These are phyloP conservation scores for Aspergillus glaucus DNA, from an alignment of 2,329 filamentous ascomycete species.

Conservation along the genomic window DNA sequence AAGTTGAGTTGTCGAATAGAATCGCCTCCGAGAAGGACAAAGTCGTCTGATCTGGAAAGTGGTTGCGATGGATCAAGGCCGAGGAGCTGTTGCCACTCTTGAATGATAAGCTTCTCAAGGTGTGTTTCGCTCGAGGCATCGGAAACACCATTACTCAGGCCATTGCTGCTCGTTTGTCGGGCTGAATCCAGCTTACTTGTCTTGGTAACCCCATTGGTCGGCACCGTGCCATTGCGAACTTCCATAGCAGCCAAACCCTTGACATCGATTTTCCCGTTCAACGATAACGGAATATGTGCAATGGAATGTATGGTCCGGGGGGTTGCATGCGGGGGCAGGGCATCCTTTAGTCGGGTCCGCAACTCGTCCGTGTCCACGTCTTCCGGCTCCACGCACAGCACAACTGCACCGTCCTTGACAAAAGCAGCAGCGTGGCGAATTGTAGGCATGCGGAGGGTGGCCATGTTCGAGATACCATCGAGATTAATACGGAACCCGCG, in stretches of 20 bases:
- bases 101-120: neutral
- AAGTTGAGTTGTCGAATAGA: constrained; percentile 11
- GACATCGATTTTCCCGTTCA: constrained; percentile 5
- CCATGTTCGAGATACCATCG: constrained; percentile 21
- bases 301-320: constrained; percentile 5
- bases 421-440: neutral
- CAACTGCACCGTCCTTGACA: neutral
- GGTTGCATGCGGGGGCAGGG: constrained; percentile 3
- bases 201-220: neutral
- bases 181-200: neutral
- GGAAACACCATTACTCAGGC: neutral
- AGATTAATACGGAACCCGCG: constrained; percentile 37
- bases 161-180: neutral
- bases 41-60: constrained; percentile 2
- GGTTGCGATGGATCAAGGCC: neutral
- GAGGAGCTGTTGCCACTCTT: neutral
- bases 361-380: constrained; percentile 1
- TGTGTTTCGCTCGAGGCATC: no score
- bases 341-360: neutral
- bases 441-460: neutral
- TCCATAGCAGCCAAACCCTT: neutral
- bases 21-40: constrained; percentile 10
- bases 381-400: neutral
- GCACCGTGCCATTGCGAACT: neutral
- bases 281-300: constrained; percentile 3